Base-by-base conservation (phyloP, 768 basidiomycete species). In the Pholiota conissans region DNA sequence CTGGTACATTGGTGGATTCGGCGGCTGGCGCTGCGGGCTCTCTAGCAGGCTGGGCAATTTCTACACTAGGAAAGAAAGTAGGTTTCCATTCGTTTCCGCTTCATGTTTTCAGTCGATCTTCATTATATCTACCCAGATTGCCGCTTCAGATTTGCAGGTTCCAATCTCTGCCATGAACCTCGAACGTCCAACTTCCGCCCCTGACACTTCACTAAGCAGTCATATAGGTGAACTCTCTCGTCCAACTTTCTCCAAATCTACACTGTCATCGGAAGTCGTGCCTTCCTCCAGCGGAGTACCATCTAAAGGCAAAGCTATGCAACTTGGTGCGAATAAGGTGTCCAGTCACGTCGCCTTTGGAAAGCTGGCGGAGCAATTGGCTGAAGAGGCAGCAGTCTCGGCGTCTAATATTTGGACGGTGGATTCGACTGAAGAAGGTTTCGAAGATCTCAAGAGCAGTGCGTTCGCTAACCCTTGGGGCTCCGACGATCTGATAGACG, bases 11-110 rank as follows among this genome's bases (percentile, higher is more conserved):
- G 2, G 92, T 92, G 14, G 93, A 87, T 63, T 87, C 87, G 3
- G 94, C 96, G 0, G 87, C 94, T 0, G 95, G 94, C 0, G 95
- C 95, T 2, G 96, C 95, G 16, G 89, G 91, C 7, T 90, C 88
- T 16, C 75, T 99, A 3, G 95, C 96, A 13, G 93, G 95, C 5
- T 98, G 96, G 96, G 96, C 96, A 1, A 93, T 98, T 40, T 90
- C 93, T 3, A 94, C 91, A 0, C 66, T 98, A 0, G 87, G 90
- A 26, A 95, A 86, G 74, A 91, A 90, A 79, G 91, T 90, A 52
- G 28, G 74, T 54, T 11, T 46, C 20, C 8, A 18, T 4, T 51
- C 26, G 22, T 55, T 14, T 4, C 29, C 8, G 45, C 27, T 3
- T 27, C n/a, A 20, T 24, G 26, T 26, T 34, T 48, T 46, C 52